Base-by-base conservation (phyloP, 192 early-diverging fungal species). In the Coemansia sp. region DNA sequence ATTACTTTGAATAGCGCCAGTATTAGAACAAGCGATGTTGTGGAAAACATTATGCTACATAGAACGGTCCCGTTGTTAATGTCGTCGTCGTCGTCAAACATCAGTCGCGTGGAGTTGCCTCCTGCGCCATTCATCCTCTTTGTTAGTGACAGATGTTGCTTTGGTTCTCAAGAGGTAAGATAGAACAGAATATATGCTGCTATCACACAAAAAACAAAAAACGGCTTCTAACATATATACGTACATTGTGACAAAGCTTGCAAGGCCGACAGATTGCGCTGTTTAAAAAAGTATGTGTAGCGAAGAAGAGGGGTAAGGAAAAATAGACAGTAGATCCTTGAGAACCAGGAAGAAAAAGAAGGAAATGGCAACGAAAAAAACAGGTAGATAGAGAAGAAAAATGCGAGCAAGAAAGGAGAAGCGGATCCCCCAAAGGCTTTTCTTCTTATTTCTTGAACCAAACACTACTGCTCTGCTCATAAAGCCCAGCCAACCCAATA, bases 1-100 rank as follows among this genome's bases (percentile, higher is more conserved):
- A 82, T 65, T 15, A 77, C 21, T 26, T 82, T 82, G 79, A 82
- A 77, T 0, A 71, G 57, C 10, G 58, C 52, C 15, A 82, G 67
- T 1, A 76, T 56, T 5, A 76, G 15, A 0, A 46, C 18, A 6
- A 82, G 79, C 7, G 74, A 32, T 3, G 54, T 11, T 11, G 42
- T 15, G 1, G 79, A 62, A 37, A 67, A 77, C 74, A 82, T 71
- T 13, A 77, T 68, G 57, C 71, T 76, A 69, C 61, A 51, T 0
- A 82, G 51, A 0, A 71, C 56, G 8, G 79, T 71, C 8, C 65
- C 62, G 47, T 75, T 55, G 58, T 66, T 49, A 46, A 62, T 64
- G 42, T 81, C 70, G 55, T 82, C 79, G 71, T 82, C 74, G 57
- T 77, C 61, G 61, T 82, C 74, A 65, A 68, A 77, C 32, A 74